Evolutionary conservation across 73 alveolate genomes (phyloP), one percentile per base, ranked within the genome.

Genomic region (Strombidium stylifer): DNA sequence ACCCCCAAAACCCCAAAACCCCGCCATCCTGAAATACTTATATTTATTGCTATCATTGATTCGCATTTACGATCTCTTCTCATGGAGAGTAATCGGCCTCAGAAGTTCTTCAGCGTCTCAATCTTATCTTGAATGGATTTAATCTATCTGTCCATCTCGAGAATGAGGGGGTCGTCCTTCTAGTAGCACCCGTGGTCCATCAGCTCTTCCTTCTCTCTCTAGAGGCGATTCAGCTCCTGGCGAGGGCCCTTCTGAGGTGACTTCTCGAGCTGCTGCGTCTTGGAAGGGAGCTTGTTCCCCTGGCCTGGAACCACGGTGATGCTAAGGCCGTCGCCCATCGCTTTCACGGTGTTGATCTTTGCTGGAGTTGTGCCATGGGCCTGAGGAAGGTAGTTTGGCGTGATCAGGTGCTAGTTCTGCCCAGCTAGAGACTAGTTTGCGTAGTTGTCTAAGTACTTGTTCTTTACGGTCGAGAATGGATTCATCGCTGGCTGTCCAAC

Each of bases 131-230:
- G 55, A 44, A 6, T 44, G 40, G 19, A 44, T n/a, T 28, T 79
- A 51, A 90, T 90, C 73, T 86, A 72, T 48, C 79, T 73, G 40
- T 86, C 94, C 39, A 90, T 60, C 52, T 90, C 94, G 35, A 64
- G 41, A 55, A 90, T 90, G 20, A 90, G 40, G 4, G 95, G 92
- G 69, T 90, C 97, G 60, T 82, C 88, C 53, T 66, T 84, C 28
- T 76, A 61, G 57, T 90, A 90, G 87, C 73, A 67, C 21, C 97
- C 97, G 23, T 81, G 62, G 39, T 52, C 58, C 40, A 90, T 57
- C 36, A 90, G 77, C 18, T 74, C 81, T 46, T 86, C 96, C 74
- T 81, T 81, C 71, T 90, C 95, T 74, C 61, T 67, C 45, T 55
- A 74, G 19, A 90, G 58, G 58, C 92, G 83, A 57, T 81, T 91